Evolutionary conservation across 176 grass and related monocot genomes (phyloP).

Genomic region (Tillandsia fasciculata): DNA sequence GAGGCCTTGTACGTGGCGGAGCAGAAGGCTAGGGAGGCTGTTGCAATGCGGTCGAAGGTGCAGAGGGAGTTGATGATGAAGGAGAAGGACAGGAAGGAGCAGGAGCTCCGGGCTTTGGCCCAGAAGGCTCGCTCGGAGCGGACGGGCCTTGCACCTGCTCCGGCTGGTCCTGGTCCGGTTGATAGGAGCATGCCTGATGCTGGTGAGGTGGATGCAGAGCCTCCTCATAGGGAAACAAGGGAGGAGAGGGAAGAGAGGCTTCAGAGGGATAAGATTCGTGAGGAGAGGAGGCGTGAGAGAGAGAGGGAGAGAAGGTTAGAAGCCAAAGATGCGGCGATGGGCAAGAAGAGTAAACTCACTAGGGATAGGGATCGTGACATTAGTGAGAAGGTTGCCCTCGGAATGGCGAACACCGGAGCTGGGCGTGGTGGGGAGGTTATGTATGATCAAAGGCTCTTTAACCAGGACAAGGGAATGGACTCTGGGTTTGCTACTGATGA

Average conservation of each 20-base stretch:
- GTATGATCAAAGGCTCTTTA: conserved; percentile 95
- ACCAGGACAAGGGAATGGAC: conserved; percentile 98
- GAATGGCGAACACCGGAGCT: conserved; percentile 68
- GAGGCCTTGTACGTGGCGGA: conserved; percentile 89
- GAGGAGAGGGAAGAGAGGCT: conserved; percentile 78
- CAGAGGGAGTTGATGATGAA: conserved; percentile 83
- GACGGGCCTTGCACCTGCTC: conserved; percentile 59
- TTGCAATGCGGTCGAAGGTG: conserved; percentile 90
- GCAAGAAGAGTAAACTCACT: conserved; percentile 87
- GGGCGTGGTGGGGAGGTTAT: conserved; percentile 75
- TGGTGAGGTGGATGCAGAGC: conserved; percentile 40
- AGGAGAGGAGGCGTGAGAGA: conserved; percentile 74
- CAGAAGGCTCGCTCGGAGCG: conserved; percentile 90
- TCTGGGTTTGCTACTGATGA: conserved; percentile 91
- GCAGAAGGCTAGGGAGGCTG: conserved; percentile 94
- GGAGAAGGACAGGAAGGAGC: conserved; percentile 95
- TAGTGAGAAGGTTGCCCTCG: conserved; percentile 91
- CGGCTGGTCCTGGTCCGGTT: conserved; percentile 10
- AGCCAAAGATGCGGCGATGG: conserved; percentile 65
- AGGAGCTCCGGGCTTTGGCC: conserved; percentile 78
- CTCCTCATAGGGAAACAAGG: conserved; percentile 49
- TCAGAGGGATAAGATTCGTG: conserved; percentile 82
- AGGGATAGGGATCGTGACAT: conserved; percentile 87
- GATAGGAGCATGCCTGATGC: conserved; percentile 36
- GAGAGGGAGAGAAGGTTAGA: conserved; percentile 91